A percentile compares a stretch with the other conserved stretches of the same genome.
Conservation (phyloP, 306 rosid species). For the Acacia melanoxylon region DNA sequence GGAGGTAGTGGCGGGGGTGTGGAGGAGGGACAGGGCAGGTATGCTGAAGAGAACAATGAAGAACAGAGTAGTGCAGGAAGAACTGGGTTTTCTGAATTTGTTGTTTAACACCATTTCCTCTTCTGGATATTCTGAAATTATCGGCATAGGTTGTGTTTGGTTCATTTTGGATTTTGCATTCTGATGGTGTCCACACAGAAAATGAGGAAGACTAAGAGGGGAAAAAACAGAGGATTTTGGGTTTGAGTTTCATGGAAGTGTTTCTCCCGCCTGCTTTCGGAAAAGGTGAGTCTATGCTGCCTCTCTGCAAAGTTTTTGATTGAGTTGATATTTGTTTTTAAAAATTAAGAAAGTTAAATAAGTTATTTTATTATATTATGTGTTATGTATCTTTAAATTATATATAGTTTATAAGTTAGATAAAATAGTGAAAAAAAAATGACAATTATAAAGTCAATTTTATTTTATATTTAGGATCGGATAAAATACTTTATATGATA, state of each 20-base stretch:
- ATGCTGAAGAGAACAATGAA: conserved; percentile 72
- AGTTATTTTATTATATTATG: no score
- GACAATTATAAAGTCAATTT: no score
- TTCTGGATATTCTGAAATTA: conserved; percentile 18
- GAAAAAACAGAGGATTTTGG: neutral
- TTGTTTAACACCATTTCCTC: conserved; percentile 61
- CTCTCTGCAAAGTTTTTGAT: no score
- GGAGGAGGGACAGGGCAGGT: conserved; percentile 69
- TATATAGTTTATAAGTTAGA: no score
- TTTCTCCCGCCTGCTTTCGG: neutral
- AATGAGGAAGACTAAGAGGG: conserved; percentile 1
- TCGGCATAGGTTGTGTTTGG: conserved; percentile 18
- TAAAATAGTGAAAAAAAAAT: no score
- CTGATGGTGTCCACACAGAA: neutral
- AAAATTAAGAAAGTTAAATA: no score
- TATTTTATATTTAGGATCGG: no score
- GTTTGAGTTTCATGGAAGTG: conserved; percentile 13
- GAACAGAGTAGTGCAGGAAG: conserved; percentile 63
- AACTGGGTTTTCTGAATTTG: conserved; percentile 49
- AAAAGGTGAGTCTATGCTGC: conserved; percentile 3
- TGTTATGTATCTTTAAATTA: no score
- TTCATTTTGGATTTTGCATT: conserved; percentile 24
- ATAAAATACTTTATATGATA: no score
- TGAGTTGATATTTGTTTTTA: no score
- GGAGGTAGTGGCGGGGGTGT: conserved; percentile 57